Evolutionary conservation across 1,284 basidiomycete genomes (phyloP), one percentile per base, ranked within the genome.

Genomic region (Pterulicium gracile): DNA sequence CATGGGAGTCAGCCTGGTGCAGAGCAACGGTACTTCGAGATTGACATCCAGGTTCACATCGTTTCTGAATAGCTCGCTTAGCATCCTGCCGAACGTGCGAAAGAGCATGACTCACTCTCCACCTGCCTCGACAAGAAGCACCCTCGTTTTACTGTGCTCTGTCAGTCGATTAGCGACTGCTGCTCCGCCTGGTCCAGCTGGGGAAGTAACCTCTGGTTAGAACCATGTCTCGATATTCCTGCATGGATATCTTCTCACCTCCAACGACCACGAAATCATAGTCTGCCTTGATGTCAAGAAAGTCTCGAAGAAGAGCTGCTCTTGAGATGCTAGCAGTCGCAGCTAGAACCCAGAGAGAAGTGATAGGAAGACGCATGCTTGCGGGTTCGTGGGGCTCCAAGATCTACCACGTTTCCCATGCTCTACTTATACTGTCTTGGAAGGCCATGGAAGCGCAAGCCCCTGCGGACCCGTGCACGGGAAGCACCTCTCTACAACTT

Each of bases 41-140:
- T 34, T 46, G 1, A 55, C 15, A 3, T 53, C 54, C 19, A 49
- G n/a, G n/a, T n/a, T n/a, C n/a, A n/a, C n/a, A n/a, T n/a, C n/a
- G n/a, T n/a, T n/a, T n/a, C n/a, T n/a, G n/a, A n/a, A n/a, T n/a
- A n/a, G n/a, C n/a, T n/a, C n/a, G n/a, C n/a, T n/a, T n/a, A n/a
- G n/a, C n/a, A 32, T 32, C 7, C 7, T 32, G 27, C 10, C 27
- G 27, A 32, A 32, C n/a, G 10, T 10, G n/a, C n/a, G 15, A 7
- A 22, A 21, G 42, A 18, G 18, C 2, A 3, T 18, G 17, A 50
- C 55, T 43, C 21, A 56, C 56, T 46, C 49, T 23, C 47, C 50
- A 22, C 67, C 67, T 3, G 64, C 66, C 47, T 69, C 67, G 36
- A 69, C 55, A 19, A 68, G 58, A 17, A 67, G 60, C 5, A 69